Evolutionary conservation across 257 asterid genomes (phyloP), one percentile per base, ranked within the genome.

Genomic region (Ilex asprella): DNA sequence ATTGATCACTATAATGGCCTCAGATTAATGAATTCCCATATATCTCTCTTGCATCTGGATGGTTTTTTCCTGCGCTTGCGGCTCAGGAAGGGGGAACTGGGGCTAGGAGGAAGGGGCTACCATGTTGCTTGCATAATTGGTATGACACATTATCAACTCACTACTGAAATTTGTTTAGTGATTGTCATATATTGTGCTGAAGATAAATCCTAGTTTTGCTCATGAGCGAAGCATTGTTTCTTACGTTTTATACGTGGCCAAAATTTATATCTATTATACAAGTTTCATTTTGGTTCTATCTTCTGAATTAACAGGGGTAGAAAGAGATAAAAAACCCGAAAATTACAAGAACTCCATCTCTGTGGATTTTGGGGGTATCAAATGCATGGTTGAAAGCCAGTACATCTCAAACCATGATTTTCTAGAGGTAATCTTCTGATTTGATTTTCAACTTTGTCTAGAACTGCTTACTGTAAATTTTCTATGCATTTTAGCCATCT

Each of bases 321-420:
- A 71, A 30, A 32, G 41, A 35, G 86, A 72, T 58, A 68, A 63
- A 27, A 35, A 66, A 11, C 64, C 16, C 10, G 61, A 70, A 66
- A 68, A 66, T 63, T 64, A 73, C 12, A 74, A 70, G 72, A 78
- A 74, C 16, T 73, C 75, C 31, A 70, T 91, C 39, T 65, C 68
- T 61, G 95, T 81, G 31, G 78, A 81, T 63, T 76, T 84, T 65
- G 84, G 84, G 67, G 98, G 98, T 67, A 62, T 83, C 70, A 76
- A 74, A 57, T 81, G 86, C 70, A 73, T 74, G 10, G 83, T 88
- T 53, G 94, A 76, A 62, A 81, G 94, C 65, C 87, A 71, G 56
- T 82, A 81, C 7, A 66, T 91, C 58, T 91, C 98, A 68, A 91
- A 91, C 74, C 85, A 82, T 39, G 95, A 78, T 60, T 86, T 91